Conservation (phyloP, 2,329 filamentous ascomycete species). For the Tolypocladium tropicale region DNA sequence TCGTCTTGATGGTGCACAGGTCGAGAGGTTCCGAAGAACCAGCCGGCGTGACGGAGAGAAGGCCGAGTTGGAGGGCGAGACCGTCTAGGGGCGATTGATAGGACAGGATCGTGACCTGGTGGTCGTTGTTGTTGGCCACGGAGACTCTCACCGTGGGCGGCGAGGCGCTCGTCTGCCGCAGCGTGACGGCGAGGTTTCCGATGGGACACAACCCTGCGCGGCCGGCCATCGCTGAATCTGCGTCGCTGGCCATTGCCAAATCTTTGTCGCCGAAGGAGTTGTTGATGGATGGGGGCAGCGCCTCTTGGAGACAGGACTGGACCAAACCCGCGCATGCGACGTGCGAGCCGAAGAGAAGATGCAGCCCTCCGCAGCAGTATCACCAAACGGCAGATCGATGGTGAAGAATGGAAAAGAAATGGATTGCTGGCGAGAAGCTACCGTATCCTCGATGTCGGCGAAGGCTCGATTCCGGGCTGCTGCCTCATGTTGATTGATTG, state of each 20-base stretch:
- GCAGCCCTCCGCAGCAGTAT: neutral
- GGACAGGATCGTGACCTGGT: conserved; percentile 23
- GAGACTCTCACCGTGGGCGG: conserved; percentile 23
- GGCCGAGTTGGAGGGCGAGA: conserved; percentile 22
- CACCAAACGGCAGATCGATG: neutral
- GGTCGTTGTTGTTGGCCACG: conserved; percentile 25
- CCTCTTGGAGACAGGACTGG: neutral
- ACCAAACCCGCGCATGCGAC: neutral
- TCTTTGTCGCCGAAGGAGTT: neutral
- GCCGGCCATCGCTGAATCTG: too few species aligned
- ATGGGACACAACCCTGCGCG: conserved; percentile 3
- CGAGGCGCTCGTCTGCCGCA: conserved; percentile 19
- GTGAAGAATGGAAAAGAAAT: neutral
- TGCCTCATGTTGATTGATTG: neutral
- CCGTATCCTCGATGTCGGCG: too few species aligned
- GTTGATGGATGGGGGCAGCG: neutral
- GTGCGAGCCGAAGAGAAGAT: neutral
- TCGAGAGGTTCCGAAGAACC: conserved; percentile 16
- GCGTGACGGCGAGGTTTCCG: conserved; percentile 18
- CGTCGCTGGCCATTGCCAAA: too few species aligned
- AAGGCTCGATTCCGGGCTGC: too few species aligned
- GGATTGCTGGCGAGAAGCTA: neutral
- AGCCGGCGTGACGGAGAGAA: conserved; percentile 21
- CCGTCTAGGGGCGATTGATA: conserved; percentile 29
- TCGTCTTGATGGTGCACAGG: conserved; percentile 19